These are phyloP conservation scores for Ganoderma sp. DNA, from an alignment of 1,284 basidiomycete species.

Conservation along the genomic window DNA sequence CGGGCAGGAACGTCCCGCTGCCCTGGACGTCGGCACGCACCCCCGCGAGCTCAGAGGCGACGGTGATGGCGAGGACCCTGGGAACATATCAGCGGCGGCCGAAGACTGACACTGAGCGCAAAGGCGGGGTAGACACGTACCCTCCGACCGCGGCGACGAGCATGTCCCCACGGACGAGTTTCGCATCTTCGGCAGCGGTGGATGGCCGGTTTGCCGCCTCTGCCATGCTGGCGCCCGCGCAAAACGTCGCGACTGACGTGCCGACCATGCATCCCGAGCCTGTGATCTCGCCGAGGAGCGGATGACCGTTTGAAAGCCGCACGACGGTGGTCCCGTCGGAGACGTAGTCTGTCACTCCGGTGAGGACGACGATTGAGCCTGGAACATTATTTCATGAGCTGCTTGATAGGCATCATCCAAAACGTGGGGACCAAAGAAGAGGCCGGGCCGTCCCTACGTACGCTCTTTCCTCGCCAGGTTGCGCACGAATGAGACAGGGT, in stretches of 20 bases:
- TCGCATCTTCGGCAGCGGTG: slow-evolving; percentile 42
- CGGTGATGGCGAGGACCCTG: slow-evolving; percentile 81
- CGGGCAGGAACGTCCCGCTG: slow-evolving; percentile 87
- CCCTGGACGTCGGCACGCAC: slow-evolving; percentile 74
- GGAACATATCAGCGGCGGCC: slow-evolving; percentile 11
- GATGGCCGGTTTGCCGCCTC: slow-evolving; percentile 32
- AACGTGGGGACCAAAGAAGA: not conserved
- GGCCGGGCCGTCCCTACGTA: slow-evolving; percentile 39
- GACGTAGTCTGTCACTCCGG: slow-evolving; percentile 85
- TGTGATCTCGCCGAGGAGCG: slow-evolving; percentile 81
- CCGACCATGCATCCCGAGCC: slow-evolving; percentile 92
- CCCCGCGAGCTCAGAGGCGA: slow-evolving; percentile 86
- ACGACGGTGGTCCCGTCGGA: slow-evolving; percentile 82
- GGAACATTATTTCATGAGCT: slow-evolving; percentile 10
- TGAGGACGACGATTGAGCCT: slow-evolving; percentile 86
- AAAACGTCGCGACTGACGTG: slow-evolving; percentile 77
- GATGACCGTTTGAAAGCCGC: slow-evolving; percentile 77
- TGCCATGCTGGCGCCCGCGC: slow-evolving; percentile 66
- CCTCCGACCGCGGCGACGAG: slow-evolving; percentile 77
- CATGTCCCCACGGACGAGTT: slow-evolving; percentile 73
- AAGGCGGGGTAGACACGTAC: slow-evolving; percentile 50
- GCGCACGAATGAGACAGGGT: slow-evolving; percentile 76
- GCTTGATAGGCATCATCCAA: slow-evolving; percentile 34
- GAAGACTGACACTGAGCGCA: not conserved
- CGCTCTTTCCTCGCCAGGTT: slow-evolving; percentile 79